A percentile compares a stretch with the other conserved stretches of the same genome.
Evolutionary conservation across 2,329 filamentous ascomycete genomes (phyloP).

Genomic region (Neopestalotiopsis rosae): DNA sequence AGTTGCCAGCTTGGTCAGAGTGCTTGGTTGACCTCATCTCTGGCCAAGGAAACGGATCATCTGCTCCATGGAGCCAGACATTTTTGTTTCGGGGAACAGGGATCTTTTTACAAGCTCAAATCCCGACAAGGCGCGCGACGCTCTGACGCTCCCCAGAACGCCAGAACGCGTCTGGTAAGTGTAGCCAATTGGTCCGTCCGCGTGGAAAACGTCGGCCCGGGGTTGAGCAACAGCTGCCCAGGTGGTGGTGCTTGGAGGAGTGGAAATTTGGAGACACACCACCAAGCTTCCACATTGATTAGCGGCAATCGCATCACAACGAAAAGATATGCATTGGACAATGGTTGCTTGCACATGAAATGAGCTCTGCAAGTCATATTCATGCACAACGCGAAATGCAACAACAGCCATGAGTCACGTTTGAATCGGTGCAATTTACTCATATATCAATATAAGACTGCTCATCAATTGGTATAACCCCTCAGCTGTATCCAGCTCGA

Average conservation of each 20-base stretch:
- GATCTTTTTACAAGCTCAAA: background rate
- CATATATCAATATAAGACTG: background rate
- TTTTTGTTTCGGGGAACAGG: background rate
- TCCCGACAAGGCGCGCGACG: background rate
- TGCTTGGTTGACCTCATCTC: background rate
- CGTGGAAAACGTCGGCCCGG: conserved; percentile 7
- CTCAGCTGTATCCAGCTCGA: background rate
- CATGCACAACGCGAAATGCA: conserved; percentile 20
- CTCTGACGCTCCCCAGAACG: background rate
- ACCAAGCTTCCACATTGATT: background rate
- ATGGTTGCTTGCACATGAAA: conserved; percentile 13
- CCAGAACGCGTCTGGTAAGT: conserved; percentile 1
- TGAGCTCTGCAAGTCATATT: conserved; percentile 20
- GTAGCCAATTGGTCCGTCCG: background rate
- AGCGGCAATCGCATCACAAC: background rate
- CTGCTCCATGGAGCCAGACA: background rate
- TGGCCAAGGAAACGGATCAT: background rate
- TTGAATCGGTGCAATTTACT: background rate
- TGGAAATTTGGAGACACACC: conserved; percentile 19
- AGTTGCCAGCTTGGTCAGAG: background rate
- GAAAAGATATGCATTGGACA: conserved; percentile 7
- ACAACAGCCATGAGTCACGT: conserved; percentile 2
- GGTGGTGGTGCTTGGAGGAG: background rate
- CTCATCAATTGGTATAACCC: background rate
- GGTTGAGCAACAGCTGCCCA: background rate